Percentiles rank a stretch among this genome's conserved stretches.
Conservation (phyloP, 345 rosid genomes). For the Hibiscus syriacus region DNA sequence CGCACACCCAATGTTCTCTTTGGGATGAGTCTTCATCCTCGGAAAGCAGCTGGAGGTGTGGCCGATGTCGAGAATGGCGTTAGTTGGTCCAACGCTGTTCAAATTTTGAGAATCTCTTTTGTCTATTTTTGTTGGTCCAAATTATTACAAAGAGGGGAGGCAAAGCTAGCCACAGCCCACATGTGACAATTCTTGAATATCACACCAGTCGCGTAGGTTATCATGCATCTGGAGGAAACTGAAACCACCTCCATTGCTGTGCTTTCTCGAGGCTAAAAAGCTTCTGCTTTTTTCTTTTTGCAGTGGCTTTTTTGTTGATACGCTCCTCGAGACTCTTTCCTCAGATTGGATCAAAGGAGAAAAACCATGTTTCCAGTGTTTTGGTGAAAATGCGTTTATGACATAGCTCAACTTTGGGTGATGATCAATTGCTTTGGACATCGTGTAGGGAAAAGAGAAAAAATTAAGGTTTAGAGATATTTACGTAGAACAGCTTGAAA, state of each 20-base stretch:
- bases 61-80: conserved; percentile 71
- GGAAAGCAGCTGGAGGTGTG: conserved; percentile 69
- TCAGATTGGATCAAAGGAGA: no score
- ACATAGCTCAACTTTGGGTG: neutral
- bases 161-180: no score
- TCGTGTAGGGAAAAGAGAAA: neutral
- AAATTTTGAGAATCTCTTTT: neutral
- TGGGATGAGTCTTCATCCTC: conserved; percentile 46
- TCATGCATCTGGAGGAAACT: no score
- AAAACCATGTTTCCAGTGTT: no score
- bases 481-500: neutral
- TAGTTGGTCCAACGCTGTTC: conserved; percentile 15
- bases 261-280: neutral
- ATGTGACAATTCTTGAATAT: no score
- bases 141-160: no score
- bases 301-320: neutral
- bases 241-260: neutral
- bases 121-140: no score
- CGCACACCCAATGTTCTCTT: conserved; percentile 69
- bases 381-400: neutral
- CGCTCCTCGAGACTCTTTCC: neutral
- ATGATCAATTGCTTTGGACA: neutral
- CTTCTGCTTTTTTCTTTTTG: no score
- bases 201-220: no score
- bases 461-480: neutral